A percentile compares a stretch with the other conserved stretches of the same genome.
phyloP scores from a whole-genome alignment of 2,329 filamentous ascomycete species.

The Dactylellina cionopaga region DNA sequence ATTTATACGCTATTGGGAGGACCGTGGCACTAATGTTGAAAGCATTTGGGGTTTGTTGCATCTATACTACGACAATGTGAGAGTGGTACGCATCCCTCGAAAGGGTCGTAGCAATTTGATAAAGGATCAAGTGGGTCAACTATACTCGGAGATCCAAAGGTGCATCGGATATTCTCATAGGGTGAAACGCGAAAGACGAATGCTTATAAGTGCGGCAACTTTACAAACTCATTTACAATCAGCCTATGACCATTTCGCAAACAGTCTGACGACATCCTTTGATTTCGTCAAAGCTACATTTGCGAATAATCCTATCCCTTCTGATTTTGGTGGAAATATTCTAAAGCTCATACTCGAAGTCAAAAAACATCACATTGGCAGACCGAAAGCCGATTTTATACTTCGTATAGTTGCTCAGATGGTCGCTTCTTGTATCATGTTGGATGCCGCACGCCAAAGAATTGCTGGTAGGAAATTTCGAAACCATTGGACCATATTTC shows the following conservation, averaged over 20 bases:
- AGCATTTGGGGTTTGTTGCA: slow-evolving; percentile 64
- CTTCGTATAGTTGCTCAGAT: slow-evolving; percentile 64
- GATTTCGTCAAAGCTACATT: slow-evolving; percentile 66
- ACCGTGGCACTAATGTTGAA: slow-evolving; percentile 62
- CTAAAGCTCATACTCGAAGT: slow-evolving; percentile 64
- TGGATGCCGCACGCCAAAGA: slow-evolving; percentile 62
- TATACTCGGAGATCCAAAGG: slow-evolving; percentile 62
- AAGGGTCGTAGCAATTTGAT: slow-evolving; percentile 63
- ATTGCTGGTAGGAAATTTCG: slow-evolving; percentile 53
- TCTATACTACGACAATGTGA: slow-evolving; percentile 66
- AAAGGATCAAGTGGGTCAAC: slow-evolving; percentile 64
- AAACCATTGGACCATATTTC: neutral
- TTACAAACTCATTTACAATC: slow-evolving; percentile 64
- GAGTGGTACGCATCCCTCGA: slow-evolving; percentile 65
- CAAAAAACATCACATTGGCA: slow-evolving; percentile 53
- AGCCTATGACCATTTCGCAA: slow-evolving; percentile 66
- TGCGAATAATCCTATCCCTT: slow-evolving; percentile 63
- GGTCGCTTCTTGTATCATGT: slow-evolving; percentile 66
- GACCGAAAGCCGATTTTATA: slow-evolving; percentile 57
- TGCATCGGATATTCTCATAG: slow-evolving; percentile 62
- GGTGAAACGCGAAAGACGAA: slow-evolving; percentile 63
- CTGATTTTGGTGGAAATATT: slow-evolving; percentile 66
- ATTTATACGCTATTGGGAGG: slow-evolving; percentile 62
- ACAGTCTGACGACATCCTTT: slow-evolving; percentile 63
- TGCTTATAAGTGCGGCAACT: slow-evolving; percentile 64